Evolutionary conservation across 192 early-diverging fungal species (phyloP), one percentile per base, ranked within the genome.

Genomic region (Thamnidium elegans): DNA sequence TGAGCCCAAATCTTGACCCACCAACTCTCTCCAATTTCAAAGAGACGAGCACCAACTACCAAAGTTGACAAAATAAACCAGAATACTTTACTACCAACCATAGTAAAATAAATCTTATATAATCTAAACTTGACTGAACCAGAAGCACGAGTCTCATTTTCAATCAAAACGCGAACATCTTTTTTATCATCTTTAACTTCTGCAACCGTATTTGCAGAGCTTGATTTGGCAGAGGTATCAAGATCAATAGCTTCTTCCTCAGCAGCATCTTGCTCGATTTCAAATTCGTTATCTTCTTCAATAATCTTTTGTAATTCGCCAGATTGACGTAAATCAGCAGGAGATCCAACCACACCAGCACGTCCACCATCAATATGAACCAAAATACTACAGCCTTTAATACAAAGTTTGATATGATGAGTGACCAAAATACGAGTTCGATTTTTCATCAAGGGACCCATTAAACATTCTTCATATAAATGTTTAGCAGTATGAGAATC

Each of bases 371-470:
- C 55, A 55, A 89, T 54, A 9, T 77, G 75, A 0, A 78, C 82
- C 1, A 93, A 74, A 56, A 81, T 77, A 36, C 65, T 66, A 46
- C 86, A 84, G 42, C 74, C 74, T 9, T 74, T 67, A 23, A 90
- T 63, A 56, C 88, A 89, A 7, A 85, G 63, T 14, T 84, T 63
- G 5, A 68, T 45, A 67, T 92, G 85, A 67, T 98, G 93, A 0
- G 95, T 93, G 4, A 95, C 93, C 14, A 98, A 74, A 45, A 99
- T 81, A 13, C 89, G 68, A 1, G 97, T 99, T 8, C 93, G 82
- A 21, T 83, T 84, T 1, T 63, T 70, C 84, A 99, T 78, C 19
- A 94, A 66, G n/a, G 87, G 88, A 4, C 84, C 82, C 39, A 87
- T 81, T 20, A 97, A 72, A 60, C 92, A 94, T 47, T 87, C 76